Evolutionary conservation across 306 rosid species (phyloP), one percentile per base, ranked within the genome.

Genomic region (Casuarina cunninghamiana): DNA sequence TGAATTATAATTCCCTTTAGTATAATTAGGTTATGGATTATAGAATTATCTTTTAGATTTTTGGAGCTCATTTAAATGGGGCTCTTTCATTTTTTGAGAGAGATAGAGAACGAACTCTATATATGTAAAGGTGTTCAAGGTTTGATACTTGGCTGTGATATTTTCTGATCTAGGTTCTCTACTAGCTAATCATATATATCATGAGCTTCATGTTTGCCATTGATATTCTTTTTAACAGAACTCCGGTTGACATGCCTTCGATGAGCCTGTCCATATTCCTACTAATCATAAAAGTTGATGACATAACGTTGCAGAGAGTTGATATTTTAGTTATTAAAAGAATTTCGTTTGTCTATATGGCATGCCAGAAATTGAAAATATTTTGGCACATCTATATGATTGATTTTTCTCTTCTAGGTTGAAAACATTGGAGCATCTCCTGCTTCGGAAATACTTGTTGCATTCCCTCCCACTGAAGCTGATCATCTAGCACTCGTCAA

Each of bases 401-500:
- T 35, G 74, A 65, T 73, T 75, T 62, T 75, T 85, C 53, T 73
- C 82, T 75, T 84, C 77, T 84, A 95, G 99, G 92, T 91, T 75
- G 97, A 95, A 82, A 90, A 95, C 78, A 51, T 65, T 17, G 97
- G 97, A 79, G 77, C 86, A 61, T 82, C 90, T 82, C 84, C 97
- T 76, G 86, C 88, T 78, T 90, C 93, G 41, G 94, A 95, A 78
- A 85, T 93, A 55, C 87, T 85, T 72, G 88, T 95, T 84, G 89
- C 99, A 16, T 93, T 95, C 79, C 89, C 97, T 45, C 97, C 99
- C 15, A 42, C 87, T 26, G 91, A 87, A 83, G 75, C 78, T 68
- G 93, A 93, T 87, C 96, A 79, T 84, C 82, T 95, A 48, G 91
- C 99, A 50, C 46, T 83, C 13, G 70, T 95, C 69, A 95, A 93